phyloP scores from a whole-genome alignment of 495 filamentous ascomycete species.

The Xylaria bambusicola region DNA sequence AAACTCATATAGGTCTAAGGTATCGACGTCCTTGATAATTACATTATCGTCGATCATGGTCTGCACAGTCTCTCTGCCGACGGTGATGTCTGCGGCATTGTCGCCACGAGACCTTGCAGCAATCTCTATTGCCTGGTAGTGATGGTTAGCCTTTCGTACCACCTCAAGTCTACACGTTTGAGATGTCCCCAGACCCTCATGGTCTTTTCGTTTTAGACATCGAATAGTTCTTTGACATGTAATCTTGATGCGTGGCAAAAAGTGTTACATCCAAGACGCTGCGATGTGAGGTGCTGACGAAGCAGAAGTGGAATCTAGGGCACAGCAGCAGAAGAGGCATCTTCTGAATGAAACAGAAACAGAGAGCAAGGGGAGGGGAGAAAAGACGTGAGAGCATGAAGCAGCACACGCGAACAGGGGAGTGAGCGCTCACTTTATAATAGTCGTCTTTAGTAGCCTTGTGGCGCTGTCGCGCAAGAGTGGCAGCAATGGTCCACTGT shows the following conservation, averaged over 20 bases:
- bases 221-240: no score
- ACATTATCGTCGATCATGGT: conserved; percentile 40
- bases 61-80: conserved; percentile 38
- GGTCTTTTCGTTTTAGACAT: no score
- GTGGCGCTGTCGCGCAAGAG: conserved; percentile 44
- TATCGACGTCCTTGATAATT: conserved; percentile 40
- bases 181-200: no score
- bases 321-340: no score
- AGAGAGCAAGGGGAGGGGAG: no score
- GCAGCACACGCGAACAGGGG: background rate
- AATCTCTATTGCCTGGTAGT: conserved; percentile 43
- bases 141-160: conserved; percentile 13
- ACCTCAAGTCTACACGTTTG: no score
- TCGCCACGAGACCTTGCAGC: conserved; percentile 48
- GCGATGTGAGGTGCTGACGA: background rate
- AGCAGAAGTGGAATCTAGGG: no score
- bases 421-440: conserved; percentile 39
- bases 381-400: no score
- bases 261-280: no score
- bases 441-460: conserved; percentile 47
- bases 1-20: conserved; percentile 47
- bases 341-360: background rate
- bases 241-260: no score
- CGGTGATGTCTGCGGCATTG: conserved; percentile 36
- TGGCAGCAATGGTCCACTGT: conserved; percentile 45